Base-by-base conservation (phyloP, 441 rosid species). In the Melastoma candidum region DNA sequence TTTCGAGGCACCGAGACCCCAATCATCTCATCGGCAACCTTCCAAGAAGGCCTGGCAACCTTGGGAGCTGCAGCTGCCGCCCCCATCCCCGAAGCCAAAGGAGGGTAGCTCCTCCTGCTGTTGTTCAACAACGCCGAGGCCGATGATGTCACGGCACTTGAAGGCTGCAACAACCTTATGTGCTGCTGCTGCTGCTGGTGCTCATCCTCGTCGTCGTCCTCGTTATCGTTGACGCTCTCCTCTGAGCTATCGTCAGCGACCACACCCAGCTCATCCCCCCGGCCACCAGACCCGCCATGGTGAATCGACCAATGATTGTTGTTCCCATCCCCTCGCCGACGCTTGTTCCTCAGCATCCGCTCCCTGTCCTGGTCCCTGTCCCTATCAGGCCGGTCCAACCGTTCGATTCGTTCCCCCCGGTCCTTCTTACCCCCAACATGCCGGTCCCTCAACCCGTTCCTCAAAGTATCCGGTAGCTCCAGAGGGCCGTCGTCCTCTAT, bases 1-100 rank as follows among this genome's bases (percentile, higher is more conserved):
- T 87, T 93, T 75, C 99, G 71, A 61, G 97, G 99, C 44, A 93
- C 99, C 62, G 97, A 77, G 54, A 89, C 95, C 7, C 97, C 90
- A 68, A 93, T 93, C 97, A 93, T 84, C 76, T 93, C 99, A 51
- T 87, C 97, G 1, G 84, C 80, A 4, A 90, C 80, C 62, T 85
- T 86, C 95, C 95, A 84, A 6, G 77, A 51, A 3, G 75, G 46
- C 58, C 76, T 66, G 58, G 72, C 64, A 63, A 75, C 68, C 73
- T 84, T 62, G 4, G 54, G 10, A 52, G 66, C 49, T 10, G 62
- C 22, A 11, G 61, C 80, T 36, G 81, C 78, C 41, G 41, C 7
- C 1, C 41, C 41, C 41, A 32, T 32, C 41, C 8, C 41, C 8
- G 41, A 6, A 32, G 6, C 41, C 60, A 82, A 84, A 12, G 82